phyloP scores from a whole-genome alignment of 202 grass and related monocot species.

The Thinopyrum obtusiflorum region DNA sequence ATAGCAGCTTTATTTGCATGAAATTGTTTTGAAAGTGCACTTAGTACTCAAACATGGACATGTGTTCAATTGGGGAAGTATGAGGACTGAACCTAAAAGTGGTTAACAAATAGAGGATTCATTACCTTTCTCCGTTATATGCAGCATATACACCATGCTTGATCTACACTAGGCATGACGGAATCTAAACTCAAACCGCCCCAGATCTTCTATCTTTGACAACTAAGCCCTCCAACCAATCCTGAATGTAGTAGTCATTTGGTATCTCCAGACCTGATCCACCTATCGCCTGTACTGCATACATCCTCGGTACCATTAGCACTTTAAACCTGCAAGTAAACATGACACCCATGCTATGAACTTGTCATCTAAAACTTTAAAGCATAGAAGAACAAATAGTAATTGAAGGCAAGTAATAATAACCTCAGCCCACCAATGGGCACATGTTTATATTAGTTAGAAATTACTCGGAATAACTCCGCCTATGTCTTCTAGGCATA shows the following conservation, averaged over 20 bases:
- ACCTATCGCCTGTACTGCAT: too few relatives aligned
- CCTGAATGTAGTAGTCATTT: not conserved
- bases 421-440: not conserved
- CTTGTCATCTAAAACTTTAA: not conserved
- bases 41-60: not conserved
- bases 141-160: not conserved
- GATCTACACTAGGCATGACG: not conserved
- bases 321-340: not conserved
- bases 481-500: too few relatives aligned
- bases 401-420: not conserved
- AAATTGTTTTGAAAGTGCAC: not conserved
- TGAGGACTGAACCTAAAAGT: not conserved
- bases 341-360: not conserved
- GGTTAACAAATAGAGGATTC: not conserved
- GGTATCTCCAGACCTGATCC: not conserved
- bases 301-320: not conserved
- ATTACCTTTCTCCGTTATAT: not conserved
- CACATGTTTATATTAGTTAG: not conserved
- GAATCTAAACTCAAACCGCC: not conserved
- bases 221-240: not conserved
- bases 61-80: too few relatives aligned
- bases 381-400: not conserved
- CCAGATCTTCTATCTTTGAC: not conserved
- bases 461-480: not conserved
- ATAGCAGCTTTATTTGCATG: not conserved